phyloP scores from a whole-genome alignment of 768 basidiomycete genomes.

The Inosperma sp. region DNA sequence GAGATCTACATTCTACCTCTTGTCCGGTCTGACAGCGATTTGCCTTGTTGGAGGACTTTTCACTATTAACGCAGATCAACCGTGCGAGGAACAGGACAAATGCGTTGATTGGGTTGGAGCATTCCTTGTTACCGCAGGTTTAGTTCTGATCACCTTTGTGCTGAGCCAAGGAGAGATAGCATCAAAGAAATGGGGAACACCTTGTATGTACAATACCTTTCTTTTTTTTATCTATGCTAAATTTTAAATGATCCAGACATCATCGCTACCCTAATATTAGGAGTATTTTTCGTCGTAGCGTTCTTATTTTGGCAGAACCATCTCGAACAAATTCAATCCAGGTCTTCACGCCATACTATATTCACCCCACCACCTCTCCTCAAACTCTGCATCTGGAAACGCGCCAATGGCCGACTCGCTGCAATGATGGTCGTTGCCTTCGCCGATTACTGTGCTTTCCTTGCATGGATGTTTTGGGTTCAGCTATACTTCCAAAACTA shows the following conservation, averaged over 20 bases:
- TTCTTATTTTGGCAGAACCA: conserved; percentile 67
- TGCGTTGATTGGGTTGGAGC: conserved; percentile 82
- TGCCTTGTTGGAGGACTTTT: conserved; percentile 50
- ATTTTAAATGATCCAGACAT: conserved; percentile 44
- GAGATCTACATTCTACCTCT: conserved; percentile 59
- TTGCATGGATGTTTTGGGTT: conserved; percentile 45
- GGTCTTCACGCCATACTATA: conserved; percentile 19
- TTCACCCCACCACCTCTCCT: conserved; percentile 57
- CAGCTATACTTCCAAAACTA: no score
- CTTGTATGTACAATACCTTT: conserved; percentile 19
- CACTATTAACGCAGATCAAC: conserved; percentile 58
- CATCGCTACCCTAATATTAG: conserved; percentile 62
- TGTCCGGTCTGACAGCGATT: conserved; percentile 51
- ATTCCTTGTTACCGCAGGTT: no score
- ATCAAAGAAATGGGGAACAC: conserved; percentile 56
- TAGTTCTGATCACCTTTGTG: conserved; percentile 69
- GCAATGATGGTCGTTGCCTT: conserved; percentile 60
- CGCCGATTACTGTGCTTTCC: conserved; percentile 56
- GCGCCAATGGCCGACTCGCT: conserved; percentile 56
- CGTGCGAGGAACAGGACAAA: conserved; percentile 36
- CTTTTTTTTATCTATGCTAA: neutral
- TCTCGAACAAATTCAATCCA: conserved; percentile 43
- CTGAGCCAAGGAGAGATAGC: conserved; percentile 63
- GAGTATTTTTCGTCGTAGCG: conserved; percentile 46
- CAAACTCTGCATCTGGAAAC: conserved; percentile 56